Evolutionary conservation across 192 early-diverging fungal species (phyloP).

Genomic region (Coemansia sp.): DNA sequence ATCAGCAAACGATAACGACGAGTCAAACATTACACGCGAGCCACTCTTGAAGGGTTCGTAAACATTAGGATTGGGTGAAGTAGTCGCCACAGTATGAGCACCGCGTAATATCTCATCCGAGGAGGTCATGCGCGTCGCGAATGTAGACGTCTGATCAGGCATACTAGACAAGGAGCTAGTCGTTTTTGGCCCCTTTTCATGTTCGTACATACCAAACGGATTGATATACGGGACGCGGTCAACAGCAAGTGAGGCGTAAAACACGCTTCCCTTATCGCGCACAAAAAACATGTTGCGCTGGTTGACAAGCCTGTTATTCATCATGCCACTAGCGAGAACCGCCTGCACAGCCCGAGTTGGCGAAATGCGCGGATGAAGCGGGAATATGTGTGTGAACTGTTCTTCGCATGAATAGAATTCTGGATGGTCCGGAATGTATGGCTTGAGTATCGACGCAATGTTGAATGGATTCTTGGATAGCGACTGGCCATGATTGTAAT

Average conservation of each 20-base stretch:
- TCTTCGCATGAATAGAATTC: slow-evolving; percentile 38
- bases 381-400: slow-evolving; percentile 42
- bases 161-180: slow-evolving; percentile 14
- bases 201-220: slow-evolving; percentile 23
- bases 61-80: slow-evolving; percentile 32
- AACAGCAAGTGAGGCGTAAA: slow-evolving; percentile 37
- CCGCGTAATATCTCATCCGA: slow-evolving; percentile 17
- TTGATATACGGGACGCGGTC: slow-evolving; percentile 36
- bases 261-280: slow-evolving; percentile 45
- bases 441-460: slow-evolving; percentile 45
- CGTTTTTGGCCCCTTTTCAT: slow-evolving; percentile 6
- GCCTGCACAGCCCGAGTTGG: slow-evolving; percentile 29
- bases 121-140: slow-evolving; percentile 17
- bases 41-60: slow-evolving; percentile 9
- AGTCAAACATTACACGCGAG: slow-evolving; percentile 7
- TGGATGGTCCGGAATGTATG: slow-evolving; percentile 34
- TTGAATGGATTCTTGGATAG: slow-evolving; percentile 18
- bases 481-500: background rate
- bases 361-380: slow-evolving; percentile 45
- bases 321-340: slow-evolving; percentile 47
- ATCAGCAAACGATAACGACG: slow-evolving; percentile 9
- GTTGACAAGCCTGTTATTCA: slow-evolving; percentile 49
- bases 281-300: slow-evolving; percentile 53
- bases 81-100: slow-evolving; percentile 46
- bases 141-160: slow-evolving; percentile 12